Conservation (phyloP, 805 yeast genomes). For the Candida endomychidarum region DNA sequence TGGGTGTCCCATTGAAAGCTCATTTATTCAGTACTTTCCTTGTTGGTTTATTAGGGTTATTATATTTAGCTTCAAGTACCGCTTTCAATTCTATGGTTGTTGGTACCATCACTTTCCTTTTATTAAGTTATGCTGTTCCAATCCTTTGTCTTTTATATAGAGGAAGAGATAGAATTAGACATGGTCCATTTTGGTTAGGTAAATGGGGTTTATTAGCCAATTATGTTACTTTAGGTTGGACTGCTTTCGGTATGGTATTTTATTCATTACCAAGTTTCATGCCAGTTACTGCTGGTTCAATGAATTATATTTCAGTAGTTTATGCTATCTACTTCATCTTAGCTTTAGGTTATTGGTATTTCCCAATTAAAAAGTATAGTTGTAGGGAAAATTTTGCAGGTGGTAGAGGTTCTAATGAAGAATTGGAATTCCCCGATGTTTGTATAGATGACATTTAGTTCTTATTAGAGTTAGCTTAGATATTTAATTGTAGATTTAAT, state of each 20-base stretch:
- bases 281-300: conserved; percentile 25
- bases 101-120: conserved; percentile 38
- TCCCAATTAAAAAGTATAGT: conserved; percentile 28
- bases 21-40: conserved; percentile 35
- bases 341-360: conserved; percentile 42
- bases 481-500: no score
- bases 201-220: conserved; percentile 35
- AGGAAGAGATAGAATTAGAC: conserved; percentile 38
- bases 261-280: conserved; percentile 35
- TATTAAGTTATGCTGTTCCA: conserved; percentile 38
- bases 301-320: conserved; percentile 22
- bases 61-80: conserved; percentile 36
- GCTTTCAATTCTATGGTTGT: conserved; percentile 39
- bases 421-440: conserved; percentile 45
- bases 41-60: conserved; percentile 38
- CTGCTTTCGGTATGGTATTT: conserved; percentile 37
- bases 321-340: conserved; percentile 28
- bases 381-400: conserved; percentile 44
- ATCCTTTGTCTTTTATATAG: conserved; percentile 33
- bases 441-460: conserved; percentile 30
- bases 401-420: conserved; percentile 39
- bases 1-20: conserved; percentile 41
- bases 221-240: conserved; percentile 33
- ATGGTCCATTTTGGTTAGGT: conserved; percentile 45
- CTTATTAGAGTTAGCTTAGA: no score